phyloP scores from a whole-genome alignment of 345 rosid genomes.

The Noccaea caerulescens region DNA sequence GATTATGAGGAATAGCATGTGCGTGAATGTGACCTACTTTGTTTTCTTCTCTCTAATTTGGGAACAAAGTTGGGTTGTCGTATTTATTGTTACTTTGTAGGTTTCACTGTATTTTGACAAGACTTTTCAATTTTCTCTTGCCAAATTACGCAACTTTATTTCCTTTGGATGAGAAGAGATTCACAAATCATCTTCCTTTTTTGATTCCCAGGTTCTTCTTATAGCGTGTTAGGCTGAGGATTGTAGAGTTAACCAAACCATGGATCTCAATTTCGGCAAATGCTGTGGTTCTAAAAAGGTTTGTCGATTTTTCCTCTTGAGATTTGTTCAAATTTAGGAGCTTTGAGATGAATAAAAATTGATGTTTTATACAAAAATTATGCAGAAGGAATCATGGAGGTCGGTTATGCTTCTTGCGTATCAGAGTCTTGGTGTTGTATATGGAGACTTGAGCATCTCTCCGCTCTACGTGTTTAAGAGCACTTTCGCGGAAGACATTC shows the following conservation, averaged over 20 bases:
- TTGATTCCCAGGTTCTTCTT: conserved; percentile 30
- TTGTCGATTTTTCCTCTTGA: conserved; percentile 33
- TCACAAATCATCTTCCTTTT: conserved; percentile 16
- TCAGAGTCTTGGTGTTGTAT: conserved; percentile 98
- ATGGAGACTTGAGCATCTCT: conserved; percentile 94
- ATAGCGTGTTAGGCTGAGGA: conserved; percentile 28
- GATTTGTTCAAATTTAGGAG: conserved; percentile 25
- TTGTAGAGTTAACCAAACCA: conserved; percentile 24
- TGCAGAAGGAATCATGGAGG: conserved; percentile 90
- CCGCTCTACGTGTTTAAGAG: conserved; percentile 94
- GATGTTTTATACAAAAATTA: background rate
- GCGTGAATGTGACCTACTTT: conserved; percentile 59
- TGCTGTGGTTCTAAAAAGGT: conserved; percentile 81
- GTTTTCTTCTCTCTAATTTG: conserved; percentile 39
- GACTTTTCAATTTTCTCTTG: conserved; percentile 18
- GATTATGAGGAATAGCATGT: conserved; percentile 55
- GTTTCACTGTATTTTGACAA: conserved; percentile 30
- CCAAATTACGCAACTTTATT: conserved; percentile 24
- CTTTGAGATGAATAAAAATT: conserved; percentile 4
- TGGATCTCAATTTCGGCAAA: conserved; percentile 71
- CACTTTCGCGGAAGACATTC: conserved; percentile 97
- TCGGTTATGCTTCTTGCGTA: conserved; percentile 79
- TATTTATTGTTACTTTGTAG: conserved; percentile 39
- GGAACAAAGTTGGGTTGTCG: conserved; percentile 42
- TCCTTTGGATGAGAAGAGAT: conserved; percentile 28